Conservation (phyloP, 1,284 basidiomycete genomes). For the Pholiota adiposa region DNA sequence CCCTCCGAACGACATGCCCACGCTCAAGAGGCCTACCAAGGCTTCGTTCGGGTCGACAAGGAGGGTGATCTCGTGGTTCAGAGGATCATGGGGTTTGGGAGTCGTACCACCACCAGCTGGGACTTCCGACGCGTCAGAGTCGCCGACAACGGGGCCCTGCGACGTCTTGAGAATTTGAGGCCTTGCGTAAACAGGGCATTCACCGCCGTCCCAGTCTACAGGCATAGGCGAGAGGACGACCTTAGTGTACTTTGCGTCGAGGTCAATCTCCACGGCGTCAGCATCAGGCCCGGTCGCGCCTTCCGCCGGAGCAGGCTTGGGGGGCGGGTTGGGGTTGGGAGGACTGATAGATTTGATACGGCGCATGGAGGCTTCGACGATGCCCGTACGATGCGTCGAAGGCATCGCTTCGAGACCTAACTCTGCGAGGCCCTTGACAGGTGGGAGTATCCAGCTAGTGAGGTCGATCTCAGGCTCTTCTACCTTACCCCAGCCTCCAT, state of each 20-base stretch:
- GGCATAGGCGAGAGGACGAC: slow-evolving; percentile 60
- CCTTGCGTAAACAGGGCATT: slow-evolving; percentile 29
- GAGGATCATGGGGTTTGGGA: slow-evolving; percentile 45
- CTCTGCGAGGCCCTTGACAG: slow-evolving; percentile 31
- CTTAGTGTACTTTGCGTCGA: slow-evolving; percentile 50
- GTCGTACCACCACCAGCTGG: slow-evolving; percentile 9
- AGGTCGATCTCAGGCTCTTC: neutral
- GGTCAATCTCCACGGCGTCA: slow-evolving; percentile 52
- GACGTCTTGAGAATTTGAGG: slow-evolving; percentile 47
- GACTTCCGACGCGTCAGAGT: too few species aligned
- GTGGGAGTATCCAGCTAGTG: neutral
- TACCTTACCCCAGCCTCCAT: neutral
- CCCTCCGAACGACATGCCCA: slow-evolving; percentile 58
- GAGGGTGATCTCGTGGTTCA: slow-evolving; percentile 54
- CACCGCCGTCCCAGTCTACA: slow-evolving; percentile 39
- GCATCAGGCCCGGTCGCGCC: slow-evolving; percentile 30
- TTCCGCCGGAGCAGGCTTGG: slow-evolving; percentile 18
- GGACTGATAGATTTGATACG: slow-evolving; percentile 42
- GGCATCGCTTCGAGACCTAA: slow-evolving; percentile 50
- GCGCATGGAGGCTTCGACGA: slow-evolving; percentile 57
- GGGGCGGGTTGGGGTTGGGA: slow-evolving; percentile 26
- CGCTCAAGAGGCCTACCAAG: slow-evolving; percentile 40
- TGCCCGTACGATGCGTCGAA: slow-evolving; percentile 52
- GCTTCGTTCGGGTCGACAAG: slow-evolving; percentile 40
- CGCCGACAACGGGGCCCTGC: slow-evolving; percentile 40